phyloP scores from a whole-genome alignment of 176 grass and related monocot species.

The Phoenix dactylifera region DNA sequence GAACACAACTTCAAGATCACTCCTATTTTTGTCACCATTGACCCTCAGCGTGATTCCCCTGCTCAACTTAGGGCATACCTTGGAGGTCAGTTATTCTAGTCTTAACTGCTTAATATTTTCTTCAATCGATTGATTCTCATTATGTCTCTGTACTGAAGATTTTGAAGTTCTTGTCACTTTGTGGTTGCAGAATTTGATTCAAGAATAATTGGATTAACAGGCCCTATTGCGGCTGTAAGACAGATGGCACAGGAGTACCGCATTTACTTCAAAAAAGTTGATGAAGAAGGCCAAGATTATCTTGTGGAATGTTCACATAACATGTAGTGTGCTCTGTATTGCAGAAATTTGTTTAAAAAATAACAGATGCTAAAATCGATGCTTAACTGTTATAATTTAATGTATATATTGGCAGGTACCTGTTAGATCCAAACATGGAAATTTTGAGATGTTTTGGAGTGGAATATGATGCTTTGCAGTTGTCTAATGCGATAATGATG shows the following conservation, averaged over 20 bases:
- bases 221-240: conserved; percentile 58
- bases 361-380: too few relatives aligned
- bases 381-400: too few relatives aligned
- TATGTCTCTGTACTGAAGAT: background rate
- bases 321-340: conserved; percentile 35
- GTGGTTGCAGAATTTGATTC: conserved; percentile 64
- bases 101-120: conserved; percentile 16
- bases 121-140: too few relatives aligned
- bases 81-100: conserved; percentile 44
- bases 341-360: too few relatives aligned
- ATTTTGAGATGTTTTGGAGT: conserved; percentile 67
- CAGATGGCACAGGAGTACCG: conserved; percentile 90
- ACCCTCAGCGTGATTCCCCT: conserved; percentile 82
- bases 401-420: conserved; percentile 42
- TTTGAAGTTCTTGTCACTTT: conserved; percentile 21
- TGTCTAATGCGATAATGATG: conserved; percentile 58
- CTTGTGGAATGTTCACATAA: conserved; percentile 85
- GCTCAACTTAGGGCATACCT: conserved; percentile 86
- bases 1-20: conserved; percentile 61
- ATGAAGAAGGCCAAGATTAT: conserved; percentile 80
- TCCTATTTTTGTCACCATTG: conserved; percentile 67
- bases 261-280: conserved; percentile 80
- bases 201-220: conserved; percentile 85
- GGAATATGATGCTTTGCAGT: conserved; percentile 65
- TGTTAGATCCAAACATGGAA: conserved; percentile 87